Evolutionary conservation across 1,284 basidiomycete species (phyloP).

Genomic region (Chondrostereum purpureum): DNA sequence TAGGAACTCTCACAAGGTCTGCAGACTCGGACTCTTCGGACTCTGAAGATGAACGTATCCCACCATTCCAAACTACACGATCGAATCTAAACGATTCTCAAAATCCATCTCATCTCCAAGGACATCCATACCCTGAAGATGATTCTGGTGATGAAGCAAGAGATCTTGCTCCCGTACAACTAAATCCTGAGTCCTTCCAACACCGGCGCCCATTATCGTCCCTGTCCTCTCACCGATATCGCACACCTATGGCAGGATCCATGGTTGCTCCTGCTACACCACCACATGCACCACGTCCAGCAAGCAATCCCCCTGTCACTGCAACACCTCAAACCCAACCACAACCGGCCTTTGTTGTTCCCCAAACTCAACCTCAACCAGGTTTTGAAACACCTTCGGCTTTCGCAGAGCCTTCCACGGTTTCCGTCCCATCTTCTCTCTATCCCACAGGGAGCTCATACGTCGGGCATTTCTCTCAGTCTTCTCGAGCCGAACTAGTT

Average conservation of each 20-base stretch:
- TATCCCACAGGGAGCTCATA: slow-evolving; percentile 29
- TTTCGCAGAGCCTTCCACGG: slow-evolving; percentile 46
- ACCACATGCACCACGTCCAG: slow-evolving; percentile 15
- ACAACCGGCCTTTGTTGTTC: slow-evolving; percentile 55
- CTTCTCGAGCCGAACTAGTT: slow-evolving; percentile 28
- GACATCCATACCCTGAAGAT: slow-evolving; percentile 22
- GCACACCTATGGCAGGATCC: slow-evolving; percentile 66
- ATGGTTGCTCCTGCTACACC: slow-evolving; percentile 51
- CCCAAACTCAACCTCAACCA: slow-evolving; percentile 60
- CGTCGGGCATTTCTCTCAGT: slow-evolving; percentile 28
- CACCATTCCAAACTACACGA: slow-evolving; percentile 1
- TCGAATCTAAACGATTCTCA: slow-evolving; percentile 8
- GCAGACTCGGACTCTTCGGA: slow-evolving; percentile 53
- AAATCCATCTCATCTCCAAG: slow-evolving; percentile 14
- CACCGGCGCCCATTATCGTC: slow-evolving; percentile 63
- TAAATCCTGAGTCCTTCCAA: slow-evolving; percentile 29
- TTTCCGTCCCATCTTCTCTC: slow-evolving; percentile 32
- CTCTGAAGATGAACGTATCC: slow-evolving; percentile 30
- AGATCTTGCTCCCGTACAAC: slow-evolving; percentile 32
- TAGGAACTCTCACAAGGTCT: slow-evolving; percentile 33
- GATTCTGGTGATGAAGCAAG: slow-evolving; percentile 36
- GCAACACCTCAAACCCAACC: not conserved
- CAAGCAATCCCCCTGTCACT: not conserved
- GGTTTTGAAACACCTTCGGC: slow-evolving; percentile 66
- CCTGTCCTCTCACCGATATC: slow-evolving; percentile 65